Evolutionary conservation across 768 basidiomycete genomes (phyloP), one percentile per base, ranked within the genome.

Genomic region (Roridomyces roridus): DNA sequence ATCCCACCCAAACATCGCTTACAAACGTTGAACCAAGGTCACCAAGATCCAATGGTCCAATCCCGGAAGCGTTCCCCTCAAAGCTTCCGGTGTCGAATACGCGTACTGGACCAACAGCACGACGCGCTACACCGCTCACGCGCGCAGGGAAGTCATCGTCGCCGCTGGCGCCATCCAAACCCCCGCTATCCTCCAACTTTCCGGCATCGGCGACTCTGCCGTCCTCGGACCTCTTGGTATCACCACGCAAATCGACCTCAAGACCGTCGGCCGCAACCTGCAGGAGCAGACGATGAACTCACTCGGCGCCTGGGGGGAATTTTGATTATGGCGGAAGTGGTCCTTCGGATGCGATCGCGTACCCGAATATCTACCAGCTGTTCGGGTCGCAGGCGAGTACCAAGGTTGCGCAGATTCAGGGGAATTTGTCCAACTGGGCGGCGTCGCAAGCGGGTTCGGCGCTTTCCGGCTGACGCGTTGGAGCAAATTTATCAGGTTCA

Each of bases 111-210:
- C 66, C 40, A 73, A 71, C 24, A 71, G 71, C 24, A 64, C 70
- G 4, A 74, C 73, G 4, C 66, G 75, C 8, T 80, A 78, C 62
- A 72, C 67, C 6, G 81, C 77, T 1, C 63, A 60, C 25, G 83
- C 81, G 1, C 70, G 76, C 7, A 71, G 73, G 21, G 84, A 85
- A 47, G 81, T 84, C 41, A 81, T 86, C 57, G 49, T 85, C 6
- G 78, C 81, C 28, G 84, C 81, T 5, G 84, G 84, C 17, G 78
- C 82, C 2, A 80, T 85, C 51, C 67, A 80, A 74, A 77, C 78
- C 0, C 82, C 82, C 5, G 73, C 72, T 2, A 70, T 83, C 10
- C 74, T 83, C 14, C 82, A 85, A 65, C 75, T 83, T 1, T 85
- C 84, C 12, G 85, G 85, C 0, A 80, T 86, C 52, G 85, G 85